Evolutionary conservation across 768 basidiomycete genomes (phyloP).

Genomic region (Tylopilus sp.): DNA sequence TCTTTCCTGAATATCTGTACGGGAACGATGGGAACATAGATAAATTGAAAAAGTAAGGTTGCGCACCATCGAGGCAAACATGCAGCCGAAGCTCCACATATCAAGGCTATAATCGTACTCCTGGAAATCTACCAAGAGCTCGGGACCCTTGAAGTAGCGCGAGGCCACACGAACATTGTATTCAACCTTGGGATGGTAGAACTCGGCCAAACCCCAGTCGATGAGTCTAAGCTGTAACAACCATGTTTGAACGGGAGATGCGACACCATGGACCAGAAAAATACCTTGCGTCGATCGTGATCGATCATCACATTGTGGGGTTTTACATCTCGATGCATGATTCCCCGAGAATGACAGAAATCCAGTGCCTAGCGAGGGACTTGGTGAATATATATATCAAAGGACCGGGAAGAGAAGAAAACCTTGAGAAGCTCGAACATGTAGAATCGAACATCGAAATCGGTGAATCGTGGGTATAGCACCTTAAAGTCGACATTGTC

Average conservation of each 20-base stretch:
- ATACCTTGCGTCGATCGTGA: conserved; percentile 90
- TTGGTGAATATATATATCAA: not conserved
- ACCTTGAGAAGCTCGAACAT: conserved; percentile 96
- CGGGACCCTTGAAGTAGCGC: conserved; percentile 97
- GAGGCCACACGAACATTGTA: conserved; percentile 98
- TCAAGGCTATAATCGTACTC: conserved; percentile 98
- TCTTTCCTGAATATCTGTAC: conserved; percentile 95
- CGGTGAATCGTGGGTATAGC: conserved; percentile 92
- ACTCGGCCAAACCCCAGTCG: conserved; percentile 98
- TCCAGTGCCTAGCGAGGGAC: conserved; percentile 69
- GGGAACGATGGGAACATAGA: not conserved
- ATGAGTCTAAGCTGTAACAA: conserved; percentile 78
- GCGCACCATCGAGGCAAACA: conserved; percentile 96
- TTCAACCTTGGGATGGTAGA: conserved; percentile 96
- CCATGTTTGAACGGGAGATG: conserved; percentile 11
- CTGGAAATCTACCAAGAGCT: conserved; percentile 95
- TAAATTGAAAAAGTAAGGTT: not conserved
- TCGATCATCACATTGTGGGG: conserved; percentile 99
- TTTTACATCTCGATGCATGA: conserved; percentile 98
- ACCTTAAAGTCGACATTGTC: conserved; percentile 98
- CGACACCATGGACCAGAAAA: conserved; percentile 16
- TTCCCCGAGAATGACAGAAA: conserved; percentile 97
- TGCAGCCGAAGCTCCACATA: conserved; percentile 99
- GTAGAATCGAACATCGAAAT: conserved; percentile 94
- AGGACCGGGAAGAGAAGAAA: conserved; percentile 13